Evolutionary conservation across 2,329 filamentous ascomycete genomes (phyloP).

Genomic region (Trichoderma cornu-damae): DNA sequence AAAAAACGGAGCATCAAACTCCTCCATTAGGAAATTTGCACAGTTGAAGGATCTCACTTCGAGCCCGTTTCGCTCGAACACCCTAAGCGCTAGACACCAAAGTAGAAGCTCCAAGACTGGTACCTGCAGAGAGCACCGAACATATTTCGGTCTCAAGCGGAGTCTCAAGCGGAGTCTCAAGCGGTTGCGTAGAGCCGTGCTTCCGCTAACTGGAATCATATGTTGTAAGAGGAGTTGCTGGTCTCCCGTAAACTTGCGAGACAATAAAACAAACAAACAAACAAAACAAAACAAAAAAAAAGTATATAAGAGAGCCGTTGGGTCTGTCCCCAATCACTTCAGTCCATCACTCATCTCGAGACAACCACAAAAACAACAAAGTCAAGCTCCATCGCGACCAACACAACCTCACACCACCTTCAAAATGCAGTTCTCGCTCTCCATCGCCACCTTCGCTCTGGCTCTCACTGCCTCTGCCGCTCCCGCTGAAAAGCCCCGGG

Average conservation of each 20-base stretch:
- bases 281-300: no score
- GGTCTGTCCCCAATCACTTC: neutral
- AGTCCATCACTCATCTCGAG: neutral
- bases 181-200: neutral
- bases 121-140: no score
- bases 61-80: neutral
- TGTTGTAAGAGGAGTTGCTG: neutral
- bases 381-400: neutral
- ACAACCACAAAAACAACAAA: no score
- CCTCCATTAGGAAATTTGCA: slow-evolving; percentile 3
- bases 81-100: slow-evolving; percentile 11
- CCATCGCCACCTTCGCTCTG: slow-evolving; percentile 9
- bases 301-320: neutral
- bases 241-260: neutral
- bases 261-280: no score
- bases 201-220: neutral
- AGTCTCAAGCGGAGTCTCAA: no score
- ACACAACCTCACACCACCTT: neutral
- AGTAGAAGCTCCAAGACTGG: slow-evolving; percentile 11
- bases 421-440: slow-evolving; percentile 16
- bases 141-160: no score
- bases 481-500: neutral
- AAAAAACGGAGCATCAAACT: neutral
- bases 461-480: slow-evolving; percentile 15
- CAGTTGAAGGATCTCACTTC: neutral